A percentile compares a stretch with the other conserved stretches of the same genome.
These are phyloP conservation scores for Arthroderma sp. DNA, from an alignment of 2,329 filamentous ascomycete genomes.

Conservation along the genomic window DNA sequence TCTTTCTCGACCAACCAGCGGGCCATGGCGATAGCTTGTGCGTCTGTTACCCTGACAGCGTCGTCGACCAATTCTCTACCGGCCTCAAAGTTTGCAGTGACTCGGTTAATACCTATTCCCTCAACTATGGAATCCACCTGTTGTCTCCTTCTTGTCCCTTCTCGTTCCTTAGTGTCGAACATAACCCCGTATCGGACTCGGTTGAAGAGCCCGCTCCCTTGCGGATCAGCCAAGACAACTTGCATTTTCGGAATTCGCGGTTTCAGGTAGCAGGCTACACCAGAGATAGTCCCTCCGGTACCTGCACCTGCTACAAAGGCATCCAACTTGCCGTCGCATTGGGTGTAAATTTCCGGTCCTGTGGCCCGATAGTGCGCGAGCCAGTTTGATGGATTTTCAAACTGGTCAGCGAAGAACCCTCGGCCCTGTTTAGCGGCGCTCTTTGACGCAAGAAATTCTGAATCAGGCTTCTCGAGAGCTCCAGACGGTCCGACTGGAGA, in stretches of 20 bases:
- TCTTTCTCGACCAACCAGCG: slow-evolving; percentile 91
- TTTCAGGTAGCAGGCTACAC: slow-evolving; percentile 73
- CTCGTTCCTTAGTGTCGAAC: slow-evolving; percentile 77
- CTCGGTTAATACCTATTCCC: slow-evolving; percentile 84
- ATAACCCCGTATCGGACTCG: slow-evolving; percentile 87
- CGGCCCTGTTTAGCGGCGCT: slow-evolving; percentile 43
- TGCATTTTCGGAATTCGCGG: slow-evolving; percentile 49
- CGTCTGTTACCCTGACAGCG: slow-evolving; percentile 75
- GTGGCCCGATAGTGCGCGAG: slow-evolving; percentile 68
- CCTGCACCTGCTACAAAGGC: slow-evolving; percentile 90
- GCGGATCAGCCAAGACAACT: slow-evolving; percentile 81
- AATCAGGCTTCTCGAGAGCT: slow-evolving; percentile 13
- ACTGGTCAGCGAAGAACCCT: slow-evolving; percentile 93
- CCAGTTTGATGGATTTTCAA: slow-evolving; percentile 84
- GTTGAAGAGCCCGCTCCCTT: slow-evolving; percentile 87
- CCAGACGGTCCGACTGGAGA: slow-evolving; percentile 8
- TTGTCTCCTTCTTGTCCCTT: slow-evolving; percentile 75
- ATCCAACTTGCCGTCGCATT: slow-evolving; percentile 61
- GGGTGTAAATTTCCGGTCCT: slow-evolving; percentile 75
- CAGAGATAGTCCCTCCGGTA: slow-evolving; percentile 85
- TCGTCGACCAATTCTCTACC: slow-evolving; percentile 80
- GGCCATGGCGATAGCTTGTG: slow-evolving; percentile 87
- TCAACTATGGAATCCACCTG: slow-evolving; percentile 96
- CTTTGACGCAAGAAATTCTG: slow-evolving; percentile 6
- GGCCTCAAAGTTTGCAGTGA: slow-evolving; percentile 86